Conservation (phyloP, 2,329 filamentous ascomycete genomes). For the Blumeria graminis region DNA sequence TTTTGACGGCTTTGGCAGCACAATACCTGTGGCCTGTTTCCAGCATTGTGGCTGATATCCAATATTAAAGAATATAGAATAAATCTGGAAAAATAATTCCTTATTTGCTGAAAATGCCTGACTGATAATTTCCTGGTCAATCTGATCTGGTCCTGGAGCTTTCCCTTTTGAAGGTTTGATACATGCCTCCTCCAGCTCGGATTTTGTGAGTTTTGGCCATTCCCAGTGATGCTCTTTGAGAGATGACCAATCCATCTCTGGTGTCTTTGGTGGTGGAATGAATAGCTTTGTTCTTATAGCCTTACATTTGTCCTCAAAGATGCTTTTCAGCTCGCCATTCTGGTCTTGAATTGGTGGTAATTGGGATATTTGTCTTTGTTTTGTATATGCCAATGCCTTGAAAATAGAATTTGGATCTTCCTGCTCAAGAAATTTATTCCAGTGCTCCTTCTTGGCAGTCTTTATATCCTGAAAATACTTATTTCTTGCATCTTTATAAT, state of each 20-base stretch:
- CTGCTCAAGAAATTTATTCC: background rate
- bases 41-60: background rate
- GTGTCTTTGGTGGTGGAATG: background rate
- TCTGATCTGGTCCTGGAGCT: background rate
- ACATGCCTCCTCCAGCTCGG: background rate
- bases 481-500: background rate
- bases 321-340: background rate
- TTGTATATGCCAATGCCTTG: background rate
- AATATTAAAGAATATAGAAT: background rate
- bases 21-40: background rate
- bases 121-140: background rate
- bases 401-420: background rate
- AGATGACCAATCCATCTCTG: background rate
- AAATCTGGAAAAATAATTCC: background rate
- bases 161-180: background rate
- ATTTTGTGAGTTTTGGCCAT: background rate
- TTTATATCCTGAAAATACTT: background rate
- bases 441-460: background rate
- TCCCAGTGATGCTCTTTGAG: background rate
- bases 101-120: background rate
- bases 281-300: background rate
- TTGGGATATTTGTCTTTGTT: background rate
- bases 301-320: background rate
- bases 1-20: background rate
- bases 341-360: background rate